These are phyloP conservation scores for Pleurotus ostreatus DNA, from an alignment of 768 basidiomycete genomes.

Conservation along the genomic window DNA sequence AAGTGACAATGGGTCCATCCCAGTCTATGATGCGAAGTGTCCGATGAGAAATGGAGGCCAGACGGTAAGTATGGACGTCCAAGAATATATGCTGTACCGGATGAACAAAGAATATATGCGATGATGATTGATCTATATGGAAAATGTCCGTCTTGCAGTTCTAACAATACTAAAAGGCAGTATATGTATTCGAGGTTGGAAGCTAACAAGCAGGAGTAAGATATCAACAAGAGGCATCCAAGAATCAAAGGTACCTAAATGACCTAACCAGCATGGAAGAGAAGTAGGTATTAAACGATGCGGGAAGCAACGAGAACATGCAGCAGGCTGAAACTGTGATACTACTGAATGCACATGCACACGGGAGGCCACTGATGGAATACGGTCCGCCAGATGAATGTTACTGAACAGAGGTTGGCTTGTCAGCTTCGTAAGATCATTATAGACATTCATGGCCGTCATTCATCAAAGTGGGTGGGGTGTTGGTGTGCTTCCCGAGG, in stretches of 20 bases:
- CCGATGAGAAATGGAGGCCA: too few relatives aligned
- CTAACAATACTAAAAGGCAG: conserved; percentile 1
- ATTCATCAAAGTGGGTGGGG: background rate
- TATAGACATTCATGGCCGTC: conserved; percentile 1
- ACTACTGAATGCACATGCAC: background rate
- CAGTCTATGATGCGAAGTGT: too few relatives aligned
- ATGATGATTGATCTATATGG: background rate
- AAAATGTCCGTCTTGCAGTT: background rate
- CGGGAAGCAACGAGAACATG: conserved; percentile 9
- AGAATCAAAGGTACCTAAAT: conserved; percentile 2
- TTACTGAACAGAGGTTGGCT: background rate
- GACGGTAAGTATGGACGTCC: too few relatives aligned
- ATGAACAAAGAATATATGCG: too few relatives aligned
- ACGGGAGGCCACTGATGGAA: background rate
- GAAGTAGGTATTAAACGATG: background rate
- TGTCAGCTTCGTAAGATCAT: background rate
- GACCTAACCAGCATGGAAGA: background rate
- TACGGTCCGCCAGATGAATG: conserved; percentile 7
- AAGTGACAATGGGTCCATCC: too few relatives aligned
- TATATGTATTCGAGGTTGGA: conserved; percentile 10
- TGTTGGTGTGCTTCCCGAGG: background rate
- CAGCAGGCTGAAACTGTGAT: conserved; percentile 6
- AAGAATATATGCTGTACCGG: too few relatives aligned
- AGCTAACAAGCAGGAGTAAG: background rate
- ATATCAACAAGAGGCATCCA: background rate